These are phyloP conservation scores for Pseudofabraea citricarpa DNA, from an alignment of 2,329 filamentous ascomycete genomes.

Conservation along the genomic window DNA sequence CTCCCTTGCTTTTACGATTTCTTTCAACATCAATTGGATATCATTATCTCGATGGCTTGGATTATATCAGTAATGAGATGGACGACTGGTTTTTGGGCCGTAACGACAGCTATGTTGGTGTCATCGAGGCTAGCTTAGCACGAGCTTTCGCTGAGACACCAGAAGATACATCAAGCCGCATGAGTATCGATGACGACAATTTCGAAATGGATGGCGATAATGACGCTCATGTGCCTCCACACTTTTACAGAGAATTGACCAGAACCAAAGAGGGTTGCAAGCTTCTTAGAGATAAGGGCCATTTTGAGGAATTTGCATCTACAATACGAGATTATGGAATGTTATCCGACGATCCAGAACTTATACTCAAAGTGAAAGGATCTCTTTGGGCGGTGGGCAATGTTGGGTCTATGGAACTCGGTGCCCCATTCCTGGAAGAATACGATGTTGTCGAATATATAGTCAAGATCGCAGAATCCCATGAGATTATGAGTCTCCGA, in stretches of 20 bases:
- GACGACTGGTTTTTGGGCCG: constrained; percentile 98
- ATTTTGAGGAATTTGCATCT: constrained; percentile 88
- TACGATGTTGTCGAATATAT: constrained; percentile 85
- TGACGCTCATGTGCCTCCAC: constrained; percentile 67
- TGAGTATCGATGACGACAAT: constrained; percentile 34
- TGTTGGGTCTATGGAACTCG: constrained; percentile 95
- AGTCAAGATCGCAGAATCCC: constrained; percentile 79
- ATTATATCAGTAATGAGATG: constrained; percentile 99
- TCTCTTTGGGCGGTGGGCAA: constrained; percentile 98
- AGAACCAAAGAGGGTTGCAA: constrained; percentile 89
- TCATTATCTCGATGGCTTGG: constrained; percentile 91
- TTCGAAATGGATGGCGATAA: constrained; percentile 39
- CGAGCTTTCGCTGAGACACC: constrained; percentile 61
- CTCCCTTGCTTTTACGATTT: constrained; percentile 86
- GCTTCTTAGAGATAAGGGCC: constrained; percentile 84
- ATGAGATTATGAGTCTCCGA: constrained; percentile 85
- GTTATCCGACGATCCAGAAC: constrained; percentile 78
- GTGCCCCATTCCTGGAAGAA: constrained; percentile 87
- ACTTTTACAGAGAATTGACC: constrained; percentile 95
- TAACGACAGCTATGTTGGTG: constrained; percentile 90
- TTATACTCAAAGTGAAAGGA: constrained; percentile 89
- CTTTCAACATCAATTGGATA: constrained; percentile 95
- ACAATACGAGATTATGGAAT: constrained; percentile 86
- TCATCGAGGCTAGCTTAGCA: constrained; percentile 93
- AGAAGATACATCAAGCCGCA: constrained; percentile 32